Base-by-base conservation (phyloP, 2,329 filamentous ascomycete genomes). In the Beauveria caledonica region DNA sequence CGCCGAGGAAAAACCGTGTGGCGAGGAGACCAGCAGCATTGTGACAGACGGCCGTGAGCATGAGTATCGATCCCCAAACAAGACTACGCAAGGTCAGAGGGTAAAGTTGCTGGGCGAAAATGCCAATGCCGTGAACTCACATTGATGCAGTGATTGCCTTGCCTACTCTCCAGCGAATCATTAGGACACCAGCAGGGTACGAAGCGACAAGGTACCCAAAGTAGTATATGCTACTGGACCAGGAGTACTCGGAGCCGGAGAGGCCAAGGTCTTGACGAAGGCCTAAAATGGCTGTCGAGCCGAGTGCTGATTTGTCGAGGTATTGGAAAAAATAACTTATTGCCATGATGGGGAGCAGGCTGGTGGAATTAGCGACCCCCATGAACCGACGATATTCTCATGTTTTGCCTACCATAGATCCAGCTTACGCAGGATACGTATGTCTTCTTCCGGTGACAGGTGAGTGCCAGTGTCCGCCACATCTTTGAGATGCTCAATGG, bases 311-410 rank as follows among this genome's bases (percentile, higher is more conserved):
- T 68, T 86, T 86, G 71, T 86, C 84, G 2, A 84, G 73, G 63
- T 80, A 86, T 63, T 86, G 83, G 6, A 86, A 71, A 15, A 81
- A 77, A 65, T 86, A 86, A 1, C 76, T 81, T 65, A 64, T 75
- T 60, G 71, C 82, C 74, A 80, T 77, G 61, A 78, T 62, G 5
- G 77, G 84, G 69, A 86, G 77, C 33, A 84, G 64, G 70, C 77
- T 8, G 11, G 21, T 17, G 21, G 33, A 29, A 27, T 19, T n/a
- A 50, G 45, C 13, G 40, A 42, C 21, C 5, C 6, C 8, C 9
- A 27, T 21, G 11, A 19, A 21, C 19, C 5, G 42, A 10, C 11
- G 6, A 19, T 17, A 17, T 2, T 8, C 10, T 40, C 8, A 9
- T 36, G 3, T n/a, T 6, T 5, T 48, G 85, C 70, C 67, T 84